Evolutionary conservation across 1,284 basidiomycete species (phyloP).

Genomic region (Pseudozyma tsukubaensis): DNA sequence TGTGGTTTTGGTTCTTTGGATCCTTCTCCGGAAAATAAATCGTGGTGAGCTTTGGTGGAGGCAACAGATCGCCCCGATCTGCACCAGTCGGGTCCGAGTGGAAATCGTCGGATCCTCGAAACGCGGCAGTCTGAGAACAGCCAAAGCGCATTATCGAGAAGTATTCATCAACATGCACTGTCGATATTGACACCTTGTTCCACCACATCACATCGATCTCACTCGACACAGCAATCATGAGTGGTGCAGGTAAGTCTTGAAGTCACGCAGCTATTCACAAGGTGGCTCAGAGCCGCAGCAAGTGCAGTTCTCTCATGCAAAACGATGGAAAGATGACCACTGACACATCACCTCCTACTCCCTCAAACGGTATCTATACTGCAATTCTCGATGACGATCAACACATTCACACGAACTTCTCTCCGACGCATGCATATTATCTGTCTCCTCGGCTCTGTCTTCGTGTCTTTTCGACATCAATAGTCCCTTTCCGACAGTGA

Average conservation of each 20-base stretch:
- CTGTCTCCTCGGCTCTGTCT: not conserved
- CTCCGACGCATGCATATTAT: too few species aligned
- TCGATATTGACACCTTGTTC: not conserved
- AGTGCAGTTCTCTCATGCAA: not conserved
- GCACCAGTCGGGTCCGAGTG: constrained; percentile 34
- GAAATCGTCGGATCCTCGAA: constrained; percentile 16
- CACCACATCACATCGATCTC: constrained; percentile 24
- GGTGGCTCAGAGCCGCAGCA: not conserved
- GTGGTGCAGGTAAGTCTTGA: constrained; percentile 41
- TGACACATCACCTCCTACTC: not conserved
- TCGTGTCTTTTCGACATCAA: not conserved
- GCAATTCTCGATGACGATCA: not conserved
- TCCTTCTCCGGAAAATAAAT: not conserved
- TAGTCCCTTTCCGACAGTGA: constrained; percentile 55
- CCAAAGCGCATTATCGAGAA: constrained; percentile 1
- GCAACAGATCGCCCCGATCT: constrained; percentile 30
- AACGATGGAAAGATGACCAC: not conserved
- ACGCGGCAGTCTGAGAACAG: not conserved
- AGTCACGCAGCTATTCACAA: too few species aligned
- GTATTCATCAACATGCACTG: not conserved
- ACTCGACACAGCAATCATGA: constrained; percentile 29
- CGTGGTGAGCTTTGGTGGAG: constrained; percentile 12
- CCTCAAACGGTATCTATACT: not conserved
- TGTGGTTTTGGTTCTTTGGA: not conserved
- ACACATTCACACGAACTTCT: not conserved